A percentile compares a stretch with the other conserved stretches of the same genome.
These are phyloP conservation scores for Tolypocladium cylindrosporum DNA, from an alignment of 2,329 filamentous ascomycete species.

Conservation along the genomic window DNA sequence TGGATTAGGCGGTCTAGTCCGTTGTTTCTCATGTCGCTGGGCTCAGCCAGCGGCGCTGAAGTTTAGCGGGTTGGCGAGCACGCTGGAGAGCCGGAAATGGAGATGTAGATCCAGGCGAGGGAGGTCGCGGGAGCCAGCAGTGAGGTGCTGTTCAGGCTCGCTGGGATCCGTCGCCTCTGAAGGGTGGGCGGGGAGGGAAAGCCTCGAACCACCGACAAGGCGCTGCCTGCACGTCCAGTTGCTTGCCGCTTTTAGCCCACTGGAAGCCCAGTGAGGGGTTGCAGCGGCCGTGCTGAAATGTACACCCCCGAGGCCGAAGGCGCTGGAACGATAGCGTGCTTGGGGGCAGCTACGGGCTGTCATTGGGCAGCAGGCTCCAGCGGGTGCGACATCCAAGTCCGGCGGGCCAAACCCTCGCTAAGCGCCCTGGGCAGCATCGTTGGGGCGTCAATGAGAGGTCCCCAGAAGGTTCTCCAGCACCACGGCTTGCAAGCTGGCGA, in stretches of 20 bases:
- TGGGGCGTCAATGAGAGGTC: background rate
- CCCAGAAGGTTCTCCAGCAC: background rate
- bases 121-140: background rate
- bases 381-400: background rate
- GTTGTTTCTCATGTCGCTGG: background rate
- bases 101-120: background rate
- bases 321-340: slow-evolving; percentile 9
- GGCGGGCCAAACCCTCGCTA: background rate
- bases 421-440: background rate
- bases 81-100: background rate
- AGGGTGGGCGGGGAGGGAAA: background rate
- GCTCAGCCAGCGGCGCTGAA: background rate
- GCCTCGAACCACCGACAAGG: background rate
- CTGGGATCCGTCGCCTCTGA: background rate
- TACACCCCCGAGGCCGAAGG: slow-evolving; percentile 9
- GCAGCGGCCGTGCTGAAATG: slow-evolving; percentile 13
- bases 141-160: background rate
- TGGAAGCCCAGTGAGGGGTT: background rate
- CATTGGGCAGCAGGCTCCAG: background rate
- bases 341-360: background rate
- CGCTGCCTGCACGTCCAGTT: background rate
- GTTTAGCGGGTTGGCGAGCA: background rate
- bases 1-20: background rate
- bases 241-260: background rate
- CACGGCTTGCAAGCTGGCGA: background rate